phyloP scores from a whole-genome alignment of 208 protist species.

The Wallacemonas sp. region DNA sequence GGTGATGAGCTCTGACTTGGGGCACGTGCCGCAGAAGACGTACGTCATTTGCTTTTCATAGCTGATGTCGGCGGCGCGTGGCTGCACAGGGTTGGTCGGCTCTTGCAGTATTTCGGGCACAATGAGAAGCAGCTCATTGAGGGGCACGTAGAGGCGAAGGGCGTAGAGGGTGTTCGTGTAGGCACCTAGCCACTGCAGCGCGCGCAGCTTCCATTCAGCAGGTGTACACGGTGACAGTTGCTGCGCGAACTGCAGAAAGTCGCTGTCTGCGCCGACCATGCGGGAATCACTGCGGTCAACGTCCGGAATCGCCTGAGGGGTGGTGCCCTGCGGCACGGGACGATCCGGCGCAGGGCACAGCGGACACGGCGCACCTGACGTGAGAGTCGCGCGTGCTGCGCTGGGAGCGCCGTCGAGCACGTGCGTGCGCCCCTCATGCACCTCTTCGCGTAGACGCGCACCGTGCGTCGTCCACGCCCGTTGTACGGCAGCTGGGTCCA shows the following conservation, averaged over 20 bases:
- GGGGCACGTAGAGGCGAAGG: constrained; percentile 63
- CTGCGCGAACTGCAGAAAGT: neutral
- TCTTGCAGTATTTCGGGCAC: constrained; percentile 68
- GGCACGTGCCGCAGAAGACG: constrained; percentile 71
- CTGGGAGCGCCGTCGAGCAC: neutral
- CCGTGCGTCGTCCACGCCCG: neutral
- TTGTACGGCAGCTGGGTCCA: neutral
- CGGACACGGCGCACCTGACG: neutral
- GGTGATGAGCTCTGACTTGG: constrained; percentile 50
- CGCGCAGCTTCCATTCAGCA: constrained; percentile 68
- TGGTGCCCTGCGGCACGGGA: neutral
- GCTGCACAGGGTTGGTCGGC: constrained; percentile 56
- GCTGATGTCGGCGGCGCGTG: constrained; percentile 61
- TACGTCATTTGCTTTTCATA: constrained; percentile 84
- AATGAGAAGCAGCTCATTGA: constrained; percentile 81
- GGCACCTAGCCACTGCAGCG: constrained; percentile 79
- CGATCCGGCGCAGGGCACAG: neutral
- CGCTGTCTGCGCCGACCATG: no score
- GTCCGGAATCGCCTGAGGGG: no score
- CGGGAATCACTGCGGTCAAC: no score
- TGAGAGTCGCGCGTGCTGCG: neutral
- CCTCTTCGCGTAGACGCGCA: neutral
- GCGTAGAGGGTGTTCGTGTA: constrained; percentile 68
- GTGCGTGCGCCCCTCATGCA: neutral
- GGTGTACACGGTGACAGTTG: constrained; percentile 18